A percentile compares a stretch with the other conserved stretches of the same genome.
These are phyloP conservation scores for Calonectria henricotiae DNA, from an alignment of 2,329 filamentous ascomycete species.

Conservation along the genomic window DNA sequence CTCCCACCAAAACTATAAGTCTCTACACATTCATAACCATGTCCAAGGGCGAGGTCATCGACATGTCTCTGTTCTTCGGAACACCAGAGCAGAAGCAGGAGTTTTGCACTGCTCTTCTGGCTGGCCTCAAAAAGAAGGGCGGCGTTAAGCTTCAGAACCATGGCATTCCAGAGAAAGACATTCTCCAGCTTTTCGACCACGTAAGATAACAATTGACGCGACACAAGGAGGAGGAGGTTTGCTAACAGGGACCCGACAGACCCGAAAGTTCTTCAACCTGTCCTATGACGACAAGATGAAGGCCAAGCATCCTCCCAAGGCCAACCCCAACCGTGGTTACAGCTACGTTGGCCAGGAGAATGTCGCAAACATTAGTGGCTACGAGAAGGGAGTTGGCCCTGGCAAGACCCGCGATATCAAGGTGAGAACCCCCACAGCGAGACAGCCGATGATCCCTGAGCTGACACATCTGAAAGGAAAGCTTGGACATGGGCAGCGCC, in stretches of 20 bases:
- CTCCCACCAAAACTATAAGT: not conserved
- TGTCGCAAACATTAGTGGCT: conserved; percentile 56
- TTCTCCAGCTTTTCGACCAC: conserved; percentile 46
- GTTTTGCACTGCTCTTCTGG: conserved; percentile 49
- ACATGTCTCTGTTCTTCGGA: conserved; percentile 54
- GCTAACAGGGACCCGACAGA: conserved; percentile 39
- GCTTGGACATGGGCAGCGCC: conserved; percentile 59
- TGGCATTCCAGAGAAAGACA: conserved; percentile 46
- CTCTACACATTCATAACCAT: not conserved
- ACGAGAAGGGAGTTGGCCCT: conserved; percentile 65
- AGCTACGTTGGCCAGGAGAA: conserved; percentile 58
- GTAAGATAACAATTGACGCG: conserved; percentile 11
- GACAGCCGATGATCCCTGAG: not conserved
- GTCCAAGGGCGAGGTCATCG: conserved; percentile 46
- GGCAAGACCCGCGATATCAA: conserved; percentile 67
- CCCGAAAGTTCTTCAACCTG: conserved; percentile 54
- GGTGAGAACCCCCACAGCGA: conserved; percentile 25
- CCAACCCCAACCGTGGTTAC: conserved; percentile 59
- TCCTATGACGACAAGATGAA: conserved; percentile 55
- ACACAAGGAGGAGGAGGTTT: too few relatives aligned
- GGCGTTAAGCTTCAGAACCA: conserved; percentile 52
- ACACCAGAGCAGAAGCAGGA: conserved; percentile 47
- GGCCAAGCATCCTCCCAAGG: conserved; percentile 54
- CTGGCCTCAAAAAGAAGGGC: conserved; percentile 46
- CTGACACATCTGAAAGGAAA: conserved; percentile 58